Conservation (phyloP, 495 filamentous ascomycete genomes). For the Tuber melanosporum region DNA sequence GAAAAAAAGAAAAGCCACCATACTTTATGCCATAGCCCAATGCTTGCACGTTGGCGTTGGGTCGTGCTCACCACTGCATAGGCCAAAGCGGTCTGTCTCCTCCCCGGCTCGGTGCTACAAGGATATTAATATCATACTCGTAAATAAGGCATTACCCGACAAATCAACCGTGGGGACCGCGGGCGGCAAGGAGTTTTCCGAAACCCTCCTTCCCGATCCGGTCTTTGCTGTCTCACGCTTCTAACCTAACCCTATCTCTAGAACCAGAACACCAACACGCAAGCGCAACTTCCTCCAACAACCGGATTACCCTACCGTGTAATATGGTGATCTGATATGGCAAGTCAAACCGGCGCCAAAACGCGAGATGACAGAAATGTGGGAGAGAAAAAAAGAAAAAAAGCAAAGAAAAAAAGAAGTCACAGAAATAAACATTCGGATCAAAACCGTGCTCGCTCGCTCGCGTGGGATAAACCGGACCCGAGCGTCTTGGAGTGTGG, state of each 20-base stretch:
- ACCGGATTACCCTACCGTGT: not conserved
- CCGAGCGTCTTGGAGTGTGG: not conserved
- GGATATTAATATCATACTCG: slow-evolving; percentile 1
- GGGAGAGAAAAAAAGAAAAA: not conserved
- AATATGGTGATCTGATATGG: not conserved
- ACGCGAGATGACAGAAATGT: not conserved
- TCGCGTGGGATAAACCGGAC: not conserved
- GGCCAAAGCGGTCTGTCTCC: not conserved
- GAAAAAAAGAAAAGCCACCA: not conserved
- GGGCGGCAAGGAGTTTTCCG: slow-evolving; percentile 3
- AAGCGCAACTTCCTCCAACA: not conserved
- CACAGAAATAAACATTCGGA: not conserved
- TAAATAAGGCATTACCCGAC: not conserved
- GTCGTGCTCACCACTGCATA: not conserved
- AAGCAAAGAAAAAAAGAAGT: not conserved
- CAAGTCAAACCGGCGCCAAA: not conserved
- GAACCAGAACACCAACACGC: not conserved
- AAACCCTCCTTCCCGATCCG: not conserved
- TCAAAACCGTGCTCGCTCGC: not conserved
- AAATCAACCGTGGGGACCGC: not conserved
- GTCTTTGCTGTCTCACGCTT: not conserved
- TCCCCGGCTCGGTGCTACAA: not conserved
- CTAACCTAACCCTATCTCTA: not conserved
- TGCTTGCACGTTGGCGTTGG: not conserved
- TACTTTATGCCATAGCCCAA: not conserved